Base-by-base conservation (phyloP, 2,329 filamentous ascomycete genomes). In the Cladobotryum mycophilum region DNA sequence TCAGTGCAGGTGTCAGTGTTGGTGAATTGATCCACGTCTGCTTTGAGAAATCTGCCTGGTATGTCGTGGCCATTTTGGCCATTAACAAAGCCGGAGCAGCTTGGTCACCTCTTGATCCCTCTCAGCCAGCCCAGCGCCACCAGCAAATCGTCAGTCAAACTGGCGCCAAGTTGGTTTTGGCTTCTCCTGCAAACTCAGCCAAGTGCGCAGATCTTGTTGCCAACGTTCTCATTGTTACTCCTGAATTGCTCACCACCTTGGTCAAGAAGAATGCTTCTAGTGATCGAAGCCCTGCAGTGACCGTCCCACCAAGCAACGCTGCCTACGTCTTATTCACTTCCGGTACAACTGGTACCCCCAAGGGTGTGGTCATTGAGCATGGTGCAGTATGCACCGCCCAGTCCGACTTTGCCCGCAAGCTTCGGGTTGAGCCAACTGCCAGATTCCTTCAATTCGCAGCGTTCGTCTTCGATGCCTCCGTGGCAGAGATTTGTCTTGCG, bases 391-490 rank as follows among this genome's bases (percentile, higher is more conserved):
- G 38, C 14, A 51, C 52, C 1, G 43, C 38, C 3, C 40, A 41
- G 22, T 25, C 6, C 6, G 40, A 38, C 3, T 13, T 41, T 14
- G 42, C 30, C 7, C 20, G 2, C 4, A 22, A 35, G 2, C 12
- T 51, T 8, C 41, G 37, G 0, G 1, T 51, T 12, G 41, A 22
- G 1, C 25, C 12, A 3, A 35, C 43, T 4, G n/a, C 40, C 9
- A 34, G 30, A n/a, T 22, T 48, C 34, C 52, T 57, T 5, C 50
- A 58, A 1, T 57, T 58, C 47, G 47, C 55, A 6, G 52, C 55
- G 1, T 54, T 46, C 6, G 53, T 45, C 12, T 57, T 56, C 18
- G 56, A 58, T 5, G 48, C 50, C 3, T 51, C 47, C 2, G 14
- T 56, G 9, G 20, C 41, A 5, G 54, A 56, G 37, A 55, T 56